Evolutionary conservation across 2,329 filamentous ascomycete genomes (phyloP).

Genomic region (Cladophialophora bantiana): DNA sequence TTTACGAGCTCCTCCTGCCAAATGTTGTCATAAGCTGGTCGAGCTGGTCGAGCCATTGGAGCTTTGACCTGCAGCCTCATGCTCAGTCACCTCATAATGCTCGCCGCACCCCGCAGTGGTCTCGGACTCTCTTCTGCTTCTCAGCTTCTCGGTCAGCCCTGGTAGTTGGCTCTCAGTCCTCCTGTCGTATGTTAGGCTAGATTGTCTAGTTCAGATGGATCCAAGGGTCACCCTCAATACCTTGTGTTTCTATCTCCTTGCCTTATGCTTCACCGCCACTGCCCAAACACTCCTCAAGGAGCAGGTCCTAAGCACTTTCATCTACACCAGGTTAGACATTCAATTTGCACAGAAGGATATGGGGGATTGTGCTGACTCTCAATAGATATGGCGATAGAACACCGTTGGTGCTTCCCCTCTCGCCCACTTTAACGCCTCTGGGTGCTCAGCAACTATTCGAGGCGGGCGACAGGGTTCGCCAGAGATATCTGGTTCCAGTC

Average conservation of each 20-base stretch:
- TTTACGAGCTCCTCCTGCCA: slow-evolving; percentile 9
- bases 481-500: slow-evolving; percentile 57
- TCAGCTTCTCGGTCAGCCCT: slow-evolving; percentile 11
- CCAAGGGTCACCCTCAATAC: slow-evolving; percentile 6
- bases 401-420: slow-evolving; percentile 50
- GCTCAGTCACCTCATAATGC: slow-evolving; percentile 31
- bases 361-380: background rate
- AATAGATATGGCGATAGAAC: slow-evolving; percentile 61
- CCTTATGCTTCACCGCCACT: slow-evolving; percentile 24
- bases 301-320: slow-evolving; percentile 58
- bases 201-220: slow-evolving; percentile 19
- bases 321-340: slow-evolving; percentile 51
- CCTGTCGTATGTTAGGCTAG: background rate
- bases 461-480: slow-evolving; percentile 60
- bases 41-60: slow-evolving; percentile 16
- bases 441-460: slow-evolving; percentile 62
- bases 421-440: slow-evolving; percentile 57
- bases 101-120: slow-evolving; percentile 28
- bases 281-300: slow-evolving; percentile 43
- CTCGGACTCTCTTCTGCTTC: slow-evolving; percentile 15
- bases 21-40: slow-evolving; percentile 26
- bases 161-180: background rate
- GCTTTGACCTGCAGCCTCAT: slow-evolving; percentile 29
- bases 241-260: slow-evolving; percentile 24
- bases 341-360: background rate